A percentile compares a stretch with the other conserved stretches of the same genome.
Conservation (phyloP, 495 filamentous ascomycete genomes). For the Penicillium soppii region DNA sequence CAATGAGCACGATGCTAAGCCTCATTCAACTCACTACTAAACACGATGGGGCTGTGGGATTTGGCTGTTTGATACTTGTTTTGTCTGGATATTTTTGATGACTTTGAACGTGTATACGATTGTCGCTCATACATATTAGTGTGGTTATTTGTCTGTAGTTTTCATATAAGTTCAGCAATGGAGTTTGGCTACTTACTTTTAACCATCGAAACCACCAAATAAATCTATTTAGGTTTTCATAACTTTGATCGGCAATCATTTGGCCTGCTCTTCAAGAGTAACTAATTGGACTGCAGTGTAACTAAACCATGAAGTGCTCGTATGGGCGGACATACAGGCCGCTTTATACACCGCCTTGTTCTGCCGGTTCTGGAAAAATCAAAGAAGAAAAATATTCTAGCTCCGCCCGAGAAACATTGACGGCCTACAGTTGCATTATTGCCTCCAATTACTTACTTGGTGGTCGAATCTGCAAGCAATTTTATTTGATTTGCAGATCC, state of each 20-base stretch:
- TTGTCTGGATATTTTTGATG: constrained; percentile 4
- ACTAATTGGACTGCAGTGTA: too few relatives aligned
- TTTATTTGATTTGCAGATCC: neutral
- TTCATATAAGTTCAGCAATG: too few relatives aligned
- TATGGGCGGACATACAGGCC: too few relatives aligned
- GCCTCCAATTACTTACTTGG: neutral
- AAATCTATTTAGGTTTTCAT: too few relatives aligned
- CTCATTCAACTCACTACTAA: constrained; percentile 12
- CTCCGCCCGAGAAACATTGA: constrained; percentile 20
- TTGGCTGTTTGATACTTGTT: constrained; percentile 4
- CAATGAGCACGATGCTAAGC: constrained; percentile 10
- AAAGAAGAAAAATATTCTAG: constrained; percentile 32
- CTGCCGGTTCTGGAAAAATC: constrained; percentile 27
- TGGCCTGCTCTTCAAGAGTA: too few relatives aligned
- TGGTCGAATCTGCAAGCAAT: neutral
- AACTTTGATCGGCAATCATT: too few relatives aligned
- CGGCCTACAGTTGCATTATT: constrained; percentile 8
- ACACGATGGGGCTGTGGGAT: constrained; percentile 9
- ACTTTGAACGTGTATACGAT: constrained; percentile 12
- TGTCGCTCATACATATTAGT: constrained; percentile 1
- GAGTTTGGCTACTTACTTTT: too few relatives aligned
- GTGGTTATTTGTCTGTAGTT: too few relatives aligned
- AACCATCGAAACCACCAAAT: too few relatives aligned
- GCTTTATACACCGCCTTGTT: constrained; percentile 22
- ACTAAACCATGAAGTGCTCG: too few relatives aligned